Conservation (phyloP, 768 basidiomycete genomes). For the Candolleomyces eurysporus region DNA sequence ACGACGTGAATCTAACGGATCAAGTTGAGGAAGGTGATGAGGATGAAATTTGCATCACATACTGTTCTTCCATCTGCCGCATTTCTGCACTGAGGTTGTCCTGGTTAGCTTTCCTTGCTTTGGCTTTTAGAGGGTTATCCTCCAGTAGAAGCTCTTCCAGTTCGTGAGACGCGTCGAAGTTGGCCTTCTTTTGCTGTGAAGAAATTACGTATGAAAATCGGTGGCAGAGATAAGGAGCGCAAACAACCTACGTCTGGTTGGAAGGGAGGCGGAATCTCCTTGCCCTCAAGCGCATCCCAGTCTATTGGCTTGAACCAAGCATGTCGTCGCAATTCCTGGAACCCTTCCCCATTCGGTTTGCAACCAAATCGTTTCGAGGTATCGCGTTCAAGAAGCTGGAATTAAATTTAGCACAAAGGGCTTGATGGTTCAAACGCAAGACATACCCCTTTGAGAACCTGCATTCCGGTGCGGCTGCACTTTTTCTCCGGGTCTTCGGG, state of each 20-base stretch:
- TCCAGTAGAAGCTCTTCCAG: slow-evolving; percentile 93
- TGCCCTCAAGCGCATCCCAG: slow-evolving; percentile 84
- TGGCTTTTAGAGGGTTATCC: slow-evolving; percentile 95
- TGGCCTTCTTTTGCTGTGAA: slow-evolving; percentile 95
- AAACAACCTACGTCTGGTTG: slow-evolving; percentile 72
- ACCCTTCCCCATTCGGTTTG: slow-evolving; percentile 74
- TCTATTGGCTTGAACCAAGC: slow-evolving; percentile 89
- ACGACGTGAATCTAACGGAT: slow-evolving; percentile 72
- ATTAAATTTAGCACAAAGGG: slow-evolving; percentile 1
- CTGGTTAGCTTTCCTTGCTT: slow-evolving; percentile 86
- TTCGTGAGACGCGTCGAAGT: slow-evolving; percentile 98
- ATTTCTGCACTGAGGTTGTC: slow-evolving; percentile 89
- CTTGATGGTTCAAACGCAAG: slow-evolving; percentile 6
- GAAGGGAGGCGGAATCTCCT: slow-evolving; percentile 76
- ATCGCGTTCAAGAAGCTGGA: slow-evolving; percentile 86
- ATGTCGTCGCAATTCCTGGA: slow-evolving; percentile 74
- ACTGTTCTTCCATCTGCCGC: slow-evolving; percentile 99
- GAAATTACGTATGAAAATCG: slow-evolving; percentile 8
- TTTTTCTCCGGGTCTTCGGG: slow-evolving; percentile 86
- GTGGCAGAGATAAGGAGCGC: slow-evolving; percentile 5
- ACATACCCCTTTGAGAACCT: slow-evolving; percentile 77
- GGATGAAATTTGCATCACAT: slow-evolving; percentile 22
- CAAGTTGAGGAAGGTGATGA: neutral
- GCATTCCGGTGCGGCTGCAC: slow-evolving; percentile 75
- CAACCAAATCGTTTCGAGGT: slow-evolving; percentile 78